A percentile compares a stretch with the other conserved stretches of the same genome.
These are phyloP conservation scores for Gossypium davidsonii DNA, from an alignment of 441 rosid species.

Conservation along the genomic window DNA sequence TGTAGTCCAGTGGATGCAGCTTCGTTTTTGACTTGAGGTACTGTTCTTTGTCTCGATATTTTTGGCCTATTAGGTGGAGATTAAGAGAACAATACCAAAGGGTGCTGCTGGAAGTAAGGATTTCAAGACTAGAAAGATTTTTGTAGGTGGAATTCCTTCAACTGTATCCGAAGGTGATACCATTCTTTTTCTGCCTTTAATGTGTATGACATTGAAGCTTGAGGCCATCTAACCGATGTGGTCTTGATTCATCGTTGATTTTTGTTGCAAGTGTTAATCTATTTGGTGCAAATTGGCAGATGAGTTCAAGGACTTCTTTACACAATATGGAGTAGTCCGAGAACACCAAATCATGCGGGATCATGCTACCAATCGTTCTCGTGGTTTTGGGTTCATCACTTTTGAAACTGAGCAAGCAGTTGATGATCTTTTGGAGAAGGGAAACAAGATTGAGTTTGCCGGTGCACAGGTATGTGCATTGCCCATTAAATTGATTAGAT, in stretches of 20 bases:
- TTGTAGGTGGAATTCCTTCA: constrained; percentile 68
- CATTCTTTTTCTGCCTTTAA: background rate
- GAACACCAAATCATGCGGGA: constrained; percentile 72
- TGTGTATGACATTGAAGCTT: background rate
- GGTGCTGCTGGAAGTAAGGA: constrained; percentile 64
- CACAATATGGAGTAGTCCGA: constrained; percentile 56
- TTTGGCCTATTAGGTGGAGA: constrained; percentile 59
- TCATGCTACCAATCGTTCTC: constrained; percentile 60
- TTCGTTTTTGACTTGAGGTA: background rate
- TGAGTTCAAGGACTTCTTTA: constrained; percentile 59
- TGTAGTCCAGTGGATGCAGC: background rate
- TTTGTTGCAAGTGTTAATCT: constrained; percentile 7
- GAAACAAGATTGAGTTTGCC: constrained; percentile 53
- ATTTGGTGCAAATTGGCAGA: constrained; percentile 28
- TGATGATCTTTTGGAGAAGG: constrained; percentile 53
- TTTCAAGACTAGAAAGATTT: constrained; percentile 62
- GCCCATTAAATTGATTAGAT: background rate
- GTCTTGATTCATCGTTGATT: background rate
- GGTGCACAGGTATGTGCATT: constrained; percentile 48
- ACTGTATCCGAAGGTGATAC: constrained; percentile 38
- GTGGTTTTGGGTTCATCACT: constrained; percentile 67
- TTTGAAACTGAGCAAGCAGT: constrained; percentile 62
- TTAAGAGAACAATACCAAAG: constrained; percentile 81
- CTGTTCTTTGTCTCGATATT: background rate
- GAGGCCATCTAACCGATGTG: background rate